Evolutionary conservation across 495 filamentous ascomycete species (phyloP).

Genomic region (Neurospora cerealis): DNA sequence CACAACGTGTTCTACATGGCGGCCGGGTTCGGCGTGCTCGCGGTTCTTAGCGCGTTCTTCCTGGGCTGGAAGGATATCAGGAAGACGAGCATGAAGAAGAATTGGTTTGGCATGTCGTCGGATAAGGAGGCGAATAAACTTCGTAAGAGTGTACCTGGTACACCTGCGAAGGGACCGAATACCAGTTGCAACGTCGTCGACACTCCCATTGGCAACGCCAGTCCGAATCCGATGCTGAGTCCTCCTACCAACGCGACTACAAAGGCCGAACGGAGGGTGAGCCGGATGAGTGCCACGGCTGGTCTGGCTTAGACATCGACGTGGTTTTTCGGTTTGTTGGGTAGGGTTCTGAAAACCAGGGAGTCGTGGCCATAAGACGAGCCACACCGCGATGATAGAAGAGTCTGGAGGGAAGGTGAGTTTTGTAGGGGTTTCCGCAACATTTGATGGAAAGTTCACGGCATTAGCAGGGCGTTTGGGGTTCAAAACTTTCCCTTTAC

Average conservation of each 20-base stretch:
- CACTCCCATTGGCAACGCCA: background rate
- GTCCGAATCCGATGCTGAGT: background rate
- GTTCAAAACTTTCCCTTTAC: background rate
- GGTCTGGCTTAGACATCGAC: background rate
- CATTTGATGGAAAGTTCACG: background rate
- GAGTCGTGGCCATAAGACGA: background rate
- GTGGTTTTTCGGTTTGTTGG: background rate
- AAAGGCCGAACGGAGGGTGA: background rate
- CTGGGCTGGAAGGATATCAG: constrained; percentile 16
- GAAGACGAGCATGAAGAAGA: constrained; percentile 4
- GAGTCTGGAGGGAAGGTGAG: background rate
- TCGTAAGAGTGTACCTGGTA: background rate
- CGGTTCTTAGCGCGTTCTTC: constrained; percentile 8
- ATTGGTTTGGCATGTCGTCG: background rate
- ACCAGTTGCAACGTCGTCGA: background rate
- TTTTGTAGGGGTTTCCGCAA: background rate
- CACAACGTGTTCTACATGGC: constrained; percentile 12
- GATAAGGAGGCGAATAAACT: background rate
- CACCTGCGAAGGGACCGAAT: background rate
- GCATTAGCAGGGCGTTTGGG: background rate
- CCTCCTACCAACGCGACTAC: background rate
- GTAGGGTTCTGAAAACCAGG: background rate
- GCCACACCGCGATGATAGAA: background rate
- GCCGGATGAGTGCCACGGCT: background rate
- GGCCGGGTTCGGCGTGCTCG: constrained; percentile 2